Conservation (phyloP, 129 eudicot genomes). For the Oenanthe sinensis region DNA sequence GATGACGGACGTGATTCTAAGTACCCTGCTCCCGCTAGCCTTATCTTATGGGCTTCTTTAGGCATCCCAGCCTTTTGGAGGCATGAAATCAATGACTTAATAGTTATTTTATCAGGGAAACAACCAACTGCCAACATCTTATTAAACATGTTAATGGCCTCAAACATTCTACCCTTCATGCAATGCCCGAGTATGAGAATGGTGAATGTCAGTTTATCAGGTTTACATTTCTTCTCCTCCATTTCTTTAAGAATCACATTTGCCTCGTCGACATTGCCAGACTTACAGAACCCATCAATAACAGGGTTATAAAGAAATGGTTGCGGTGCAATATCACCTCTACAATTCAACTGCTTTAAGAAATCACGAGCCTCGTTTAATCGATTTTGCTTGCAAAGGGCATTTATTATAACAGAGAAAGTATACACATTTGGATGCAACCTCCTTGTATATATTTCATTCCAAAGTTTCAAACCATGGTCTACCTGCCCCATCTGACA, state of each 20-base stretch:
- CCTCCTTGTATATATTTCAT: slow-evolving; percentile 49
- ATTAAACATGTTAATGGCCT: slow-evolving; percentile 58
- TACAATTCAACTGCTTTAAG: slow-evolving; percentile 43
- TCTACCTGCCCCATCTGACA: slow-evolving; percentile 57
- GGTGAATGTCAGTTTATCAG: slow-evolving; percentile 76
- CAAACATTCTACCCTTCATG: slow-evolving; percentile 86
- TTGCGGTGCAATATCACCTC: slow-evolving; percentile 52
- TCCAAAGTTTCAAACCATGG: slow-evolving; percentile 47
- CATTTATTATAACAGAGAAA: slow-evolving; percentile 49
- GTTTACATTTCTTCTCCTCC: slow-evolving; percentile 67
- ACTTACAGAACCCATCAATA: slow-evolving; percentile 84
- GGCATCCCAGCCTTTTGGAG: slow-evolving; percentile 91
- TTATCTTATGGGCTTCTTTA: slow-evolving; percentile 57
- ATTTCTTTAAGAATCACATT: slow-evolving; percentile 58
- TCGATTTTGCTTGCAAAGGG: slow-evolving; percentile 61
- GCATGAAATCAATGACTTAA: slow-evolving; percentile 49
- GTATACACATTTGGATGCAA: slow-evolving; percentile 63
- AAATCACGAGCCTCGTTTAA: slow-evolving; percentile 62
- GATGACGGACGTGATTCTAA: slow-evolving; percentile 26
- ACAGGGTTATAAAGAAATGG: slow-evolving; percentile 85
- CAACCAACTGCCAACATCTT: slow-evolving; percentile 64
- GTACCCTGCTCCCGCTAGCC: slow-evolving; percentile 27
- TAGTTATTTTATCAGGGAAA: slow-evolving; percentile 63
- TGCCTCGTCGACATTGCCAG: slow-evolving; percentile 82
- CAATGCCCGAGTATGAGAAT: slow-evolving; percentile 93